Conservation (phyloP, 805 yeast genomes). For the Wickerhamomyces chambardii region DNA sequence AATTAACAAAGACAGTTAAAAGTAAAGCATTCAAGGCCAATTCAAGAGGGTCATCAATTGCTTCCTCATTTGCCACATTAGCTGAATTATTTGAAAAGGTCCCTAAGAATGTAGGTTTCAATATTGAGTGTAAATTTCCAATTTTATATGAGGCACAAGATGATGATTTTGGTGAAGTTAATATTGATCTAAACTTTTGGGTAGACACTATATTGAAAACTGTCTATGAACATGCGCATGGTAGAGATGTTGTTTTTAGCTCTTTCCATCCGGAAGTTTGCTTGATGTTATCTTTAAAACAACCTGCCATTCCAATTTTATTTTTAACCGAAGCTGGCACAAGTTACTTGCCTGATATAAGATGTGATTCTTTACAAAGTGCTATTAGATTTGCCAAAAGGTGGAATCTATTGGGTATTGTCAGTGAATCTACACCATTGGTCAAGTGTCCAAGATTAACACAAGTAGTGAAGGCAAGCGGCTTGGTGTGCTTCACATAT, state of each 20-base stretch:
- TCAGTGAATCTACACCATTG: constrained; percentile 79
- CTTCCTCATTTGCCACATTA: constrained; percentile 85
- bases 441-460: constrained; percentile 88
- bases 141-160: constrained; percentile 88
- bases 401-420: constrained; percentile 90
- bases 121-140: constrained; percentile 91
- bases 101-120: constrained; percentile 83
- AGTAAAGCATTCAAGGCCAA: constrained; percentile 88
- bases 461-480: constrained; percentile 82
- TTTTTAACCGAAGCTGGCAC: constrained; percentile 90
- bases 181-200: constrained; percentile 77
- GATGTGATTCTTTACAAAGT: constrained; percentile 83
- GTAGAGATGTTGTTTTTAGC: constrained; percentile 82
- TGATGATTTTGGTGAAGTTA: constrained; percentile 82
- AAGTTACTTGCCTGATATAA: constrained; percentile 73
- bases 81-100: constrained; percentile 75
- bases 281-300: constrained; percentile 76
- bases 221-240: constrained; percentile 70
- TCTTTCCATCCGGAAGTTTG: constrained; percentile 95
- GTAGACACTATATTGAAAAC: constrained; percentile 77
- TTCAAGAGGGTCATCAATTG: constrained; percentile 79
- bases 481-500: constrained; percentile 88
- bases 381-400: constrained; percentile 85
- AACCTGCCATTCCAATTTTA: constrained; percentile 87
- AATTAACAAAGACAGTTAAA: constrained; percentile 82